phyloP scores from a whole-genome alignment of 2,329 filamentous ascomycete species.

The Clonostachys sp. region DNA sequence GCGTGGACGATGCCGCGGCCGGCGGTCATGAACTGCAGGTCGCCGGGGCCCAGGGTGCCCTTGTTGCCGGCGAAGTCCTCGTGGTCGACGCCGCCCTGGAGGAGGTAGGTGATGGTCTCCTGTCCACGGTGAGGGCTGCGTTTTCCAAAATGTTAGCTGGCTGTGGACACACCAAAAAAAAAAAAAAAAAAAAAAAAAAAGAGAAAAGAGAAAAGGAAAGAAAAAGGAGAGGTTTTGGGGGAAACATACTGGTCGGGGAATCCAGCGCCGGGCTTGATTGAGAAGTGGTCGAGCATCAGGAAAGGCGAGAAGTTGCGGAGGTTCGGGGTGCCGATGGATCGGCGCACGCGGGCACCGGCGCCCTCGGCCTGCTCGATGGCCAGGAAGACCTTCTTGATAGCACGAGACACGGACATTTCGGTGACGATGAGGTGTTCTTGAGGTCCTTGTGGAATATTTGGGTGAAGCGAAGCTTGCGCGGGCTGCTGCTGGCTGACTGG shows the following conservation, averaged over 20 bases:
- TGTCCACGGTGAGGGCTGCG: slow-evolving; percentile 65
- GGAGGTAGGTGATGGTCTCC: slow-evolving; percentile 83
- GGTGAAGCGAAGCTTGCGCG: too few species aligned
- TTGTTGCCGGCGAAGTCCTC: slow-evolving; percentile 86
- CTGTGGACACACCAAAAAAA: not conserved
- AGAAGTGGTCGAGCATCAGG: slow-evolving; percentile 94
- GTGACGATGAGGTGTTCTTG: too few species aligned
- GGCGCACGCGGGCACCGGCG: slow-evolving; percentile 78
- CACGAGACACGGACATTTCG: slow-evolving; percentile 55
- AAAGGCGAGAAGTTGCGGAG: slow-evolving; percentile 88
- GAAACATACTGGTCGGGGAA: slow-evolving; percentile 73
- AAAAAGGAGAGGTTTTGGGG: not conserved
- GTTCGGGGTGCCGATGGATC: slow-evolving; percentile 79
- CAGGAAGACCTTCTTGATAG: slow-evolving; percentile 78
- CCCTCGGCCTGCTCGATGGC: slow-evolving; percentile 86
- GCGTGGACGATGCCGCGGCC: slow-evolving; percentile 89
- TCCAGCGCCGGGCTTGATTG: slow-evolving; percentile 71
- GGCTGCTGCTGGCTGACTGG: too few species aligned
- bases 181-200: not conserved
- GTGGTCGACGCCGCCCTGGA: slow-evolving; percentile 83
- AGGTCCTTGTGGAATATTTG: too few species aligned
- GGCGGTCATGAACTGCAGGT: slow-evolving; percentile 97
- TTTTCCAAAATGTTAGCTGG: slow-evolving; percentile 1
- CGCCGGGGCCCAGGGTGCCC: slow-evolving; percentile 81
- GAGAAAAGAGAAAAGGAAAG: not conserved